phyloP scores from a whole-genome alignment of 2,329 filamentous ascomycete genomes.

The Cercospora janseana region DNA sequence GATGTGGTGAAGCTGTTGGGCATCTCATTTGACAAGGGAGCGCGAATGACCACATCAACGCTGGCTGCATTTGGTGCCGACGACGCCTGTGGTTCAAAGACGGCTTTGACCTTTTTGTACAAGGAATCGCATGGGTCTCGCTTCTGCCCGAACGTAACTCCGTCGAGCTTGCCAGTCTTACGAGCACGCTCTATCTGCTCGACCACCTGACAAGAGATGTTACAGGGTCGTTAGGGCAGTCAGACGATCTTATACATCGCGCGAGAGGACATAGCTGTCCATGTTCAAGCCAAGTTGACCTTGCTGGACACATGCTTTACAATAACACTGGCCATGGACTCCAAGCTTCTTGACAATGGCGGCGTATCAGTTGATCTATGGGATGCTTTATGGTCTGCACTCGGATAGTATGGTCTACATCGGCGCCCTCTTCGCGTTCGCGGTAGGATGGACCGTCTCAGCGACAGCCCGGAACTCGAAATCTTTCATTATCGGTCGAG shows the following conservation, averaged over 20 bases:
- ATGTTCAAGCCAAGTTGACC: no score
- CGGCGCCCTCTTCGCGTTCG: constrained; percentile 46
- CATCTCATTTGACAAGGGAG: constrained; percentile 10
- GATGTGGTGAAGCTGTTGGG: no score
- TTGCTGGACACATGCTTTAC: no score
- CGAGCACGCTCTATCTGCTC: constrained; percentile 60
- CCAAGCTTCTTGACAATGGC: not conserved
- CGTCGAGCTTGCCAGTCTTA: constrained; percentile 56
- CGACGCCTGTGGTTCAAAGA: constrained; percentile 47
- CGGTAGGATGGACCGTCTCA: constrained; percentile 56
- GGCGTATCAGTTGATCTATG: not conserved
- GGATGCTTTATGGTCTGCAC: not conserved
- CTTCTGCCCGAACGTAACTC: constrained; percentile 67
- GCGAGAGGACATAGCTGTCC: no score
- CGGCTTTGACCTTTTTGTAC: constrained; percentile 68
- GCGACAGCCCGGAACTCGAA: constrained; percentile 48
- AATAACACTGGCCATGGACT: no score
- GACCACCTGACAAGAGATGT: constrained; percentile 68
- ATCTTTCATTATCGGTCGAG: constrained; percentile 57
- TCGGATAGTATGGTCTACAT: constrained; percentile 54
- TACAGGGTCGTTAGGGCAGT: constrained; percentile 31
- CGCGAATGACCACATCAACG: constrained; percentile 61
- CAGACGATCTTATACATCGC: no score
- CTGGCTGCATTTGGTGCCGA: constrained; percentile 44
- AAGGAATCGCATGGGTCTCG: constrained; percentile 71